Base-by-base conservation (phyloP, 2,329 filamentous ascomycete genomes). In the Tolypocladium paradoxum region DNA sequence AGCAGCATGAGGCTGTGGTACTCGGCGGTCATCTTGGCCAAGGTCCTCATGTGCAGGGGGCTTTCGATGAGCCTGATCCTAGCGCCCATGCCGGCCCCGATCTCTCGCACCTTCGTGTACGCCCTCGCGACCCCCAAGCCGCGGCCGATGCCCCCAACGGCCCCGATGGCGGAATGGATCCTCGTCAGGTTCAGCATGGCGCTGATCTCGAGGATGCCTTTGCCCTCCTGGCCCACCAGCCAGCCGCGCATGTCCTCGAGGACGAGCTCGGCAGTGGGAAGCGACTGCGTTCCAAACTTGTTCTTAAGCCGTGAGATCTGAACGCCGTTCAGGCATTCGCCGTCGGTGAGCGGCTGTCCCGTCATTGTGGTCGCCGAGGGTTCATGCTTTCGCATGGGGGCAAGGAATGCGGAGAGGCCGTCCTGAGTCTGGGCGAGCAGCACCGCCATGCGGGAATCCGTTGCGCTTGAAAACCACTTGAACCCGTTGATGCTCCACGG, bases 251-350 rank as follows among this genome's bases (percentile, higher is more conserved):
- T 81, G n/a, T 72, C 75, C 18, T 75, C 71, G 3, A 87, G 73
- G 55, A 85, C 83, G 0, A 90, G 75, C 64, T 90, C 86, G 0
- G 85, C 87, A 0, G 87, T 90, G 0, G 87, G 85, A 0, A 90
- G 71, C 0, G 82, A 75, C 48, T 79, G 79, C 0, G 85, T 90
- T 29, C 86, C 87, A 3, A 87, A 74, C 62, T 90, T 90, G 65
- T 81, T 79, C 69, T 90, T 90, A 18, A 90, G 71, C 0, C 85
- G 76, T 54, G 84, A 80, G 57, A 89, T 86, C 9, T 73, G 73
- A 9, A 90, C 73, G 2, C 86, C 85, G 61, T 90, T 90, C 12
- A 84, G 73, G 51, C 79, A 75, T 2, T 71, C 53, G 54, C 68
- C 68, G 12, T 65, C 54, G 0, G 49, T 16, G 5, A 55, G 59